These are phyloP conservation scores for Leccinum uliginosum DNA, from an alignment of 768 basidiomycete species.

Conservation along the genomic window DNA sequence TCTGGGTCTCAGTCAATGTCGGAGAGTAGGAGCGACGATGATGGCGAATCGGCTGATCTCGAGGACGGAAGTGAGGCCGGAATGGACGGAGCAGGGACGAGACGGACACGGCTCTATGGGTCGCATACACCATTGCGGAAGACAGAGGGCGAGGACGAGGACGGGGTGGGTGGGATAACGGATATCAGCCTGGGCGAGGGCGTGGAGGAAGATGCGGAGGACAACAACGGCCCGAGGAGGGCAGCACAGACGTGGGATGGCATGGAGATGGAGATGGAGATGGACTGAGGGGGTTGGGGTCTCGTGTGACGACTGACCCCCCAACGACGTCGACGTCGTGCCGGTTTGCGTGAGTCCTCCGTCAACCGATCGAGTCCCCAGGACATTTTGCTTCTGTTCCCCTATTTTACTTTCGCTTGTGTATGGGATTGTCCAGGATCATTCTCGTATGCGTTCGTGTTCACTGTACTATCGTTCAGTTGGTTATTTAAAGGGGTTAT, in stretches of 20 bases:
- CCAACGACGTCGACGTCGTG: not conserved
- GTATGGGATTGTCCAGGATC: not conserved
- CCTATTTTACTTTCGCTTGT: not conserved
- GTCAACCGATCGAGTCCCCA: not conserved
- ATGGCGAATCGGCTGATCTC: constrained; percentile 3
- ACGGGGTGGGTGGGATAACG: not conserved
- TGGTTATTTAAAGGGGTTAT: not conserved
- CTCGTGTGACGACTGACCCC: not conserved
- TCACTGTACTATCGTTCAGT: not conserved
- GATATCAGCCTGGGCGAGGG: constrained; percentile 4
- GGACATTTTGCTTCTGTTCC: not conserved
- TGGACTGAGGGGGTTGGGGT: constrained; percentile 12
- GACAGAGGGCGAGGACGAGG: not conserved
- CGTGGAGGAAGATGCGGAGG: not conserved
- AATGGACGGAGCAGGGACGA: not conserved
- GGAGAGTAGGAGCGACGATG: constrained; percentile 37
- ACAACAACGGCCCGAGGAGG: not conserved
- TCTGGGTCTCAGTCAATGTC: constrained; percentile 32
- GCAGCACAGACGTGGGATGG: constrained; percentile 35
- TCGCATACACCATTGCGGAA: constrained; percentile 1
- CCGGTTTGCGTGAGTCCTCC: not conserved
- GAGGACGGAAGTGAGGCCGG: not conserved
- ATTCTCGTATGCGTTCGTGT: not conserved
- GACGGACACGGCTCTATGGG: not conserved
- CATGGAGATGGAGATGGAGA: constrained; percentile 51